Evolutionary conservation across 129 eudicot genomes (phyloP).

Genomic region (Calendula officinalis): DNA sequence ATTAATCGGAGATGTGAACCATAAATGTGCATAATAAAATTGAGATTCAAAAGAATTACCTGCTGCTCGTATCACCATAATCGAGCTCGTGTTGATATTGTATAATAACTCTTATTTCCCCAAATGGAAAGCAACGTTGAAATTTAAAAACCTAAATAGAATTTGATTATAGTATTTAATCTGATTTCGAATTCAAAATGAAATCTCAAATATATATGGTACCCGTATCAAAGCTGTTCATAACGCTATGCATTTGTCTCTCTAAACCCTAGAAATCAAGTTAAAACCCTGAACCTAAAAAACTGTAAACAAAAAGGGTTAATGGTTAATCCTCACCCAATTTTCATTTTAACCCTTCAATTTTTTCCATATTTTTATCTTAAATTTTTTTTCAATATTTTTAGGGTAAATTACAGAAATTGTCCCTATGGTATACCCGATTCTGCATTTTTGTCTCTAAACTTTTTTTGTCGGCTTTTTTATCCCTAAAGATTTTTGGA

Average conservation of each 20-base stretch:
- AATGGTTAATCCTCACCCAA: too few relatives aligned
- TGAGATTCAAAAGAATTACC: constrained; percentile 15
- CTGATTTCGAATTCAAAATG: not conserved
- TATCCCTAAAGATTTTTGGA: too few relatives aligned
- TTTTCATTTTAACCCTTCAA: too few relatives aligned
- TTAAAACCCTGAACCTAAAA: too few relatives aligned
- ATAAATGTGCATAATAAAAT: not conserved
- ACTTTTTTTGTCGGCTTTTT: too few relatives aligned
- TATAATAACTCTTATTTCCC: not conserved
- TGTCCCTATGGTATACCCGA: too few relatives aligned
- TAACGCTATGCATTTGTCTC: not conserved
- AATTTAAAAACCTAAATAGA: not conserved
- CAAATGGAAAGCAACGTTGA: constrained; percentile 5
- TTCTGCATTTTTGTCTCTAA: too few relatives aligned
- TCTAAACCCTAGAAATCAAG: constrained; percentile 7
- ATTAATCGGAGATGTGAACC: not conserved
- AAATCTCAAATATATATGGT: not conserved
- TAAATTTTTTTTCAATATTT: too few relatives aligned
- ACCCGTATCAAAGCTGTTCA: not conserved
- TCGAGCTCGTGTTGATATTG: constrained; percentile 6
- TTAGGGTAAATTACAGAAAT: too few relatives aligned
- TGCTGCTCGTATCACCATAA: constrained; percentile 32
- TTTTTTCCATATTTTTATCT: too few relatives aligned
- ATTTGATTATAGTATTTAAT: not conserved
- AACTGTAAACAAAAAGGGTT: too few relatives aligned